phyloP scores from a whole-genome alignment of 1,284 basidiomycete species.

The Bondarzewia mesenterica region DNA sequence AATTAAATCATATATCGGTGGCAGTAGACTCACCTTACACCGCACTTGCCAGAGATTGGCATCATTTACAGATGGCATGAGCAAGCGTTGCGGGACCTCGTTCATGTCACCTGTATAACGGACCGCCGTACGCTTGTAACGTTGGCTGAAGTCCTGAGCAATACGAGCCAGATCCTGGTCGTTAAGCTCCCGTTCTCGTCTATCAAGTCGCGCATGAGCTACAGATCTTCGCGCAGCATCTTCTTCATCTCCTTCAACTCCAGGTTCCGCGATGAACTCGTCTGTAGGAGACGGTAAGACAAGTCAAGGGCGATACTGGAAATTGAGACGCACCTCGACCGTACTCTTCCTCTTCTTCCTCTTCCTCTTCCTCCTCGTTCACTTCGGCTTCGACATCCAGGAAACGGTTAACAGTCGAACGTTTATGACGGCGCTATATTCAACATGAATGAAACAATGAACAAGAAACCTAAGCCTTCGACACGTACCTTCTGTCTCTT shows the following conservation, averaged over 20 bases:
- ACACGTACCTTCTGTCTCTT: constrained; percentile 50
- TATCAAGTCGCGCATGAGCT: constrained; percentile 77
- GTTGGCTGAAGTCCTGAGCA: constrained; percentile 77
- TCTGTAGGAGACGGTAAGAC: constrained; percentile 28
- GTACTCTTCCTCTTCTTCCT: constrained; percentile 85
- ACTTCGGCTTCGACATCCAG: constrained; percentile 94
- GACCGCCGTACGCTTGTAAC: constrained; percentile 65
- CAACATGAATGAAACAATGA: constrained; percentile 1
- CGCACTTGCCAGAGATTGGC: constrained; percentile 94
- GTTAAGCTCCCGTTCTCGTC: constrained; percentile 67
- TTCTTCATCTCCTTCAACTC: constrained; percentile 63
- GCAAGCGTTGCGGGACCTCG: constrained; percentile 88
- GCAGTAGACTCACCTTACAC: constrained; percentile 84
- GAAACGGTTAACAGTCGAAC: constrained; percentile 69
- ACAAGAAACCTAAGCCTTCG: constrained; percentile 3
- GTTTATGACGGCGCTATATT: constrained; percentile 55
- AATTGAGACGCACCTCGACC: constrained; percentile 49
- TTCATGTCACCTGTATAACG: constrained; percentile 88
- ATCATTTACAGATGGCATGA: constrained; percentile 97
- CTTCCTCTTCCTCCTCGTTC: constrained; percentile 91
- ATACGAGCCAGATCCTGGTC: constrained; percentile 84
- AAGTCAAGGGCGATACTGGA: background rate
- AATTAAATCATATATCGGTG: constrained; percentile 8
- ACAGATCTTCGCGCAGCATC: constrained; percentile 51
- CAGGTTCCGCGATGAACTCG: constrained; percentile 78